These are phyloP conservation scores for Cladosporium sphaerospermum DNA, from an alignment of 2,329 filamentous ascomycete genomes.

Conservation along the genomic window DNA sequence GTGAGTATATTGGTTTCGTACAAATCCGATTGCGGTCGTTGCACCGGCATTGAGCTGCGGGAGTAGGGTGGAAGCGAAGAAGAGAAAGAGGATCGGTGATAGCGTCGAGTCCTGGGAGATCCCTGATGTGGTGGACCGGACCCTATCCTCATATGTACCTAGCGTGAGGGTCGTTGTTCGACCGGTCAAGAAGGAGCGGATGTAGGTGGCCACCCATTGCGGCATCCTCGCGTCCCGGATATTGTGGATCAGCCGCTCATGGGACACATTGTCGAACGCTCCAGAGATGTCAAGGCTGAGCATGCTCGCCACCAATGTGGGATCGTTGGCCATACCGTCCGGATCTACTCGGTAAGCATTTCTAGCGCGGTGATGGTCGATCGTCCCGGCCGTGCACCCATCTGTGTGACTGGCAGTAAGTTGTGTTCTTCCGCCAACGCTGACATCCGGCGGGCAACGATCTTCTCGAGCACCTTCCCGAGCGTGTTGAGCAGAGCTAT, in stretches of 20 bases:
- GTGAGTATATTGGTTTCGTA: conserved; percentile 11
- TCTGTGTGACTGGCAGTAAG: too few species aligned
- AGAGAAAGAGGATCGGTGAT: conserved; percentile 29
- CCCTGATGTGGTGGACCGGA: conserved; percentile 19
- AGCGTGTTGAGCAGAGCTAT: conserved; percentile 24
- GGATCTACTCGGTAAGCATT: conserved; percentile 1
- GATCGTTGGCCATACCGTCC: not conserved
- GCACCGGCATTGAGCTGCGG: not conserved
- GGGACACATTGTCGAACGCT: conserved; percentile 32
- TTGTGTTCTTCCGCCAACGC: too few species aligned
- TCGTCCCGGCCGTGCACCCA: not conserved
- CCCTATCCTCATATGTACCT: conserved; percentile 13
- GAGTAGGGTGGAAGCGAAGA: conserved; percentile 29
- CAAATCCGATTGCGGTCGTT: conserved; percentile 2
- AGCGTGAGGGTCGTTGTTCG: conserved; percentile 14
- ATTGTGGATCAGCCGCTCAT: conserved; percentile 30
- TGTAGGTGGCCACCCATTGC: conserved; percentile 18
- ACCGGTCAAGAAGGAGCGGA: conserved; percentile 22
- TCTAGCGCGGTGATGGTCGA: not conserved
- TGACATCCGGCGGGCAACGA: too few species aligned
- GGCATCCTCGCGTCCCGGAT: conserved; percentile 28
- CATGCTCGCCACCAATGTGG: conserved; percentile 22
- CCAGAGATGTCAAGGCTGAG: conserved; percentile 28
- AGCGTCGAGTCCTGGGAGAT: conserved; percentile 29
- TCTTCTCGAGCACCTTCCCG: conserved; percentile 3